These are phyloP conservation scores for Scutellaria baicalensis DNA, from an alignment of 257 asterid genomes.

Conservation along the genomic window DNA sequence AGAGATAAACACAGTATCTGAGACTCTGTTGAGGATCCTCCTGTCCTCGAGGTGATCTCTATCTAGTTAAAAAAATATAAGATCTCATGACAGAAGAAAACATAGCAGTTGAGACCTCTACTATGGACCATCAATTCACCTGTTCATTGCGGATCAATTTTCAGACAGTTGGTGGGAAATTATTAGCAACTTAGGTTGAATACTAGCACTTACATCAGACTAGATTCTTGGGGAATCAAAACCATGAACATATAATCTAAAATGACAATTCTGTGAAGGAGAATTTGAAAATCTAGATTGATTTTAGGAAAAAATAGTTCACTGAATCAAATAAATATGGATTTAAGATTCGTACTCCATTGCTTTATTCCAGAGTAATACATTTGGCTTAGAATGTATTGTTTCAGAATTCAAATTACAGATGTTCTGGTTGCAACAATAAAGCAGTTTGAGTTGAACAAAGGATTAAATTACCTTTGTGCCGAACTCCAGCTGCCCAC, in stretches of 20 bases:
- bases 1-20: not conserved
- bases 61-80: too few species aligned
- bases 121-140: not conserved
- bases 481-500: slow-evolving; percentile 81
- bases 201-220: not conserved
- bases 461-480: slow-evolving; percentile 58
- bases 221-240: not conserved
- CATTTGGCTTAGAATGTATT: not conserved
- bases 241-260: not conserved
- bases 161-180: not conserved
- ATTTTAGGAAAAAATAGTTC: not conserved
- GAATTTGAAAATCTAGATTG: not conserved
- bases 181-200: not conserved
- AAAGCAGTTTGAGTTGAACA: slow-evolving; percentile 7
- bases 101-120: not conserved
- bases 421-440: not conserved
- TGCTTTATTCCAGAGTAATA: not conserved
- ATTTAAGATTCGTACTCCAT: not conserved
- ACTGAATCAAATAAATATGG: not conserved
- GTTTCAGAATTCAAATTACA: not conserved
- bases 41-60: not conserved
- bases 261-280: not conserved
- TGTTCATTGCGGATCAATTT: not conserved
- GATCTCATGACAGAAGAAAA: too few species aligned
- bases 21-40: not conserved